A percentile compares a stretch with the other conserved stretches of the same genome.
These are phyloP conservation scores for Zygosaccharomyces bailii DNA, from an alignment of 805 yeast species.

Conservation along the genomic window DNA sequence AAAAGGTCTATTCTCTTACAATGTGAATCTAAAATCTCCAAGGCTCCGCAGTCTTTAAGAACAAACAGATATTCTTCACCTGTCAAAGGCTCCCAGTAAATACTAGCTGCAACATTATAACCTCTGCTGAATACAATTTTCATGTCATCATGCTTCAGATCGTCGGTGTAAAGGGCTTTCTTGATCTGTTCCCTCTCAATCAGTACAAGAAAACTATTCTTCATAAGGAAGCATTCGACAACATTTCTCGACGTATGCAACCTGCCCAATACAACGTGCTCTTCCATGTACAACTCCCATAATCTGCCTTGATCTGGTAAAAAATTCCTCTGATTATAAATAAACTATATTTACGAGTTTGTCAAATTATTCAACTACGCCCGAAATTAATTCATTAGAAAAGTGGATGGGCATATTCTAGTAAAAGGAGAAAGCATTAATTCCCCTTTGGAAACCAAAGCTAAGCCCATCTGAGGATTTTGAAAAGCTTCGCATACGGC, in stretches of 20 bases:
- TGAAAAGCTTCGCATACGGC: too few species aligned
- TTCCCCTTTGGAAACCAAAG: too few species aligned
- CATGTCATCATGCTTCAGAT: constrained; percentile 7
- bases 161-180: constrained; percentile 5
- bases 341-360: too few species aligned
- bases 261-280: constrained; percentile 3
- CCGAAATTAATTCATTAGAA: neutral
- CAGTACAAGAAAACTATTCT: constrained; percentile 5
- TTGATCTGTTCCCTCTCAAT: constrained; percentile 12
- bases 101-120: constrained; percentile 17
- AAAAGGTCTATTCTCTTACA: constrained; percentile 15
- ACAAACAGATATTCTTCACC: constrained; percentile 17
- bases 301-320: neutral
- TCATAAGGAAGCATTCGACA: constrained; percentile 5
- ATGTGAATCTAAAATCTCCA: constrained; percentile 16
- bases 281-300: constrained; percentile 3
- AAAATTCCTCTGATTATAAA: too few species aligned
- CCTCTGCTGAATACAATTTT: constrained; percentile 13
- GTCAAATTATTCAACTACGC: neutral
- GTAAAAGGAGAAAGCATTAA: neutral
- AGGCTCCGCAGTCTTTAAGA: constrained; percentile 21
- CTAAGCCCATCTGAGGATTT: too few species aligned
- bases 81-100: constrained; percentile 15
- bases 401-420: neutral
- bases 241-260: constrained; percentile 5